Percentiles rank a stretch among this genome's conserved stretches.
Conservation (phyloP, 305 asterid genomes). For the Withania somnifera region DNA sequence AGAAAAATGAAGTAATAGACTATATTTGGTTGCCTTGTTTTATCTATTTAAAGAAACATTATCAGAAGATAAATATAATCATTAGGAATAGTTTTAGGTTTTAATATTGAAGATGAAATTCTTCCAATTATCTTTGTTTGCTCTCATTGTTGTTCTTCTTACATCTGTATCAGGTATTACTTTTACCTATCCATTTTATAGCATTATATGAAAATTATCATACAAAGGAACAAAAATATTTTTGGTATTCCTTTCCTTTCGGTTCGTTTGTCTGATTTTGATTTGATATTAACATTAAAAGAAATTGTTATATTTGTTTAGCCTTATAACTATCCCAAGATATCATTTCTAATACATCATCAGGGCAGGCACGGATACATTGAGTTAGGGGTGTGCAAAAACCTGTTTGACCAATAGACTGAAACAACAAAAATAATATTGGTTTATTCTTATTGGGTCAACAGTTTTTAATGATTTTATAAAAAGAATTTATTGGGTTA, state of each 20-base stretch:
- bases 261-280: neutral
- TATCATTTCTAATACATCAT: no score
- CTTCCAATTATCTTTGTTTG: neutral
- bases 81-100: neutral
- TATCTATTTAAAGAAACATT: neutral
- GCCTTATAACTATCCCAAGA: no score
- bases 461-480: neutral
- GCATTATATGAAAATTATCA: no score
- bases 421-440: no score
- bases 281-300: neutral
- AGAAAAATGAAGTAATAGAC: neutral
- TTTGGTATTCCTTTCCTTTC: neutral
- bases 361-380: no score
- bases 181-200: no score
- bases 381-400: no score
- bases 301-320: no score
- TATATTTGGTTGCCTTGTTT: neutral
- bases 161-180: neutral
- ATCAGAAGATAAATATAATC: neutral
- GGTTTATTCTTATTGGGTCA: no score
- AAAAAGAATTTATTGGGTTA: no score
- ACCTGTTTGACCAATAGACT: no score
- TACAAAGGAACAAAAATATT: no score
- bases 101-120: neutral
- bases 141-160: neutral